Evolutionary conservation across 1,284 basidiomycete species (phyloP).

Genomic region (Schizophyllum amplum): DNA sequence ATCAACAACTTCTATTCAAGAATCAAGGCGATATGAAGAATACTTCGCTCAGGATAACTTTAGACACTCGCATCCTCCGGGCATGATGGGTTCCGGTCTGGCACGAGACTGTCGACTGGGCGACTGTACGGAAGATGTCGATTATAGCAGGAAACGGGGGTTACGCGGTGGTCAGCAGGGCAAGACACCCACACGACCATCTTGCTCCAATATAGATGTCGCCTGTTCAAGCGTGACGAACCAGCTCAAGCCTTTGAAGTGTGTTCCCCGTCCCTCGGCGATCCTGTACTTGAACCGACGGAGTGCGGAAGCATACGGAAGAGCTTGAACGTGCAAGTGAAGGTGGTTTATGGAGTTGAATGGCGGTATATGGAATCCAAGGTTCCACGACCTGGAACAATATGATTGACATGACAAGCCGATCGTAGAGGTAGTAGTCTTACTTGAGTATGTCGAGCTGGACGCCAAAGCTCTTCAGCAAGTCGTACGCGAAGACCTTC

Average conservation of each 20-base stretch:
- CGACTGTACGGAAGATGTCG: no score
- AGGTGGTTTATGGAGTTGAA: conserved; percentile 76
- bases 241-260: conserved; percentile 70
- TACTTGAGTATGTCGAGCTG: conserved; percentile 38
- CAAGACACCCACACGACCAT: conserved; percentile 40
- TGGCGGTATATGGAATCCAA: conserved; percentile 77
- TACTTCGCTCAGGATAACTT: no score
- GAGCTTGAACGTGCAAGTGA: conserved; percentile 70
- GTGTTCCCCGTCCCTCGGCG: conserved; percentile 25
- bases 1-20: no score
- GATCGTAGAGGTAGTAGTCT: conserved; percentile 4
- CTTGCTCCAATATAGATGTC: conserved; percentile 51
- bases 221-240: conserved; percentile 65
- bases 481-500: conserved; percentile 46
- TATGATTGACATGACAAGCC: not conserved
- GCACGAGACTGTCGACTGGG: no score
- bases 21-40: no score
- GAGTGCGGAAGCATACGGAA: conserved; percentile 50
- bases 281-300: conserved; percentile 54
- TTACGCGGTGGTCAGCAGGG: conserved; percentile 55
- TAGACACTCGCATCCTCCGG: no score
- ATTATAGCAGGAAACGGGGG: no score
- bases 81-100: no score
- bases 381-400: conserved; percentile 30
- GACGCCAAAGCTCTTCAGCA: conserved; percentile 40